These are phyloP conservation scores for Ustilago lituana DNA, from an alignment of 1,284 basidiomycete genomes.

Conservation along the genomic window DNA sequence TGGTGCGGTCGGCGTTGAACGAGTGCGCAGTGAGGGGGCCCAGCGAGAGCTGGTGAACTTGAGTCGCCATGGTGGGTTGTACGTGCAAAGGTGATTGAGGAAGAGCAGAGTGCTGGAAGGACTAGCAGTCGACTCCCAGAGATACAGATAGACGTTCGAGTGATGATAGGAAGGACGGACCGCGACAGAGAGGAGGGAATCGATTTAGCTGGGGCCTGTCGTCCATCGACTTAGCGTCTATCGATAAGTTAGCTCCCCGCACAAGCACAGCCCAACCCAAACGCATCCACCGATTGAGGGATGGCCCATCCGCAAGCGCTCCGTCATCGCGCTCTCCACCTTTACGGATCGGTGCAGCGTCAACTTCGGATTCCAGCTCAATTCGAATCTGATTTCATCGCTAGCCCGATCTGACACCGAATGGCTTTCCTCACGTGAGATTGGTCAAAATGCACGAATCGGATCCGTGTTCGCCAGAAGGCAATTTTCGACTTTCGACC, in stretches of 20 bases:
- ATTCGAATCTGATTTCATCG: too few species aligned
- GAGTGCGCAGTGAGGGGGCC: slow-evolving; percentile 88
- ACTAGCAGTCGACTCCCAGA: slow-evolving; percentile 59
- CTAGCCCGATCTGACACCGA: too few species aligned
- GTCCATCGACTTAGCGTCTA: too few species aligned
- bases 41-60: slow-evolving; percentile 75
- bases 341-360: not conserved
- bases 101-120: slow-evolving; percentile 20
- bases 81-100: too few species aligned
- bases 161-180: too few species aligned
- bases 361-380: too few species aligned
- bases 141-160: not conserved
- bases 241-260: too few species aligned
- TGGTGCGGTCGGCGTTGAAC: slow-evolving; percentile 88
- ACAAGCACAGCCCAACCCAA: slow-evolving; percentile 18
- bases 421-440: too few species aligned
- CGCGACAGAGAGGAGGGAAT: not conserved
- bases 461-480: slow-evolving; percentile 17
- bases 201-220: too few species aligned
- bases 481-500: slow-evolving; percentile 28
- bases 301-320: slow-evolving; percentile 20
- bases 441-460: slow-evolving; percentile 8
- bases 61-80: slow-evolving; percentile 46
- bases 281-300: not conserved
- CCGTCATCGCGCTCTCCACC: slow-evolving; percentile 20